Conservation (phyloP, 805 yeast genomes). For the Monosporozyma solicola region DNA sequence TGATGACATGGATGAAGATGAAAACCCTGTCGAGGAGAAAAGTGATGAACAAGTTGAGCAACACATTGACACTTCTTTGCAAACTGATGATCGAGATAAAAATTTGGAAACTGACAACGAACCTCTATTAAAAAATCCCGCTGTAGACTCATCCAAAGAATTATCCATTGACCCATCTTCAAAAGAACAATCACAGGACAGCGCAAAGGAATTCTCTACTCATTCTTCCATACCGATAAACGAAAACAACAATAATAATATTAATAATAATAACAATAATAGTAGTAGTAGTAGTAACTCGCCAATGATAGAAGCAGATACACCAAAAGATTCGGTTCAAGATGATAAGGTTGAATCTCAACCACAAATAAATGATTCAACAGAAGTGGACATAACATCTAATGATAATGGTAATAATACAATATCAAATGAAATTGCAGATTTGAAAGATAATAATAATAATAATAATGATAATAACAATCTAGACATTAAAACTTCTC, state of each 20-base stretch:
- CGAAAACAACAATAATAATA: not conserved
- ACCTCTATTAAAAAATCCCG: not conserved
- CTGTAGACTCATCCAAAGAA: not conserved
- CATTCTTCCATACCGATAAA: constrained; percentile 2
- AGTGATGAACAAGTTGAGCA: constrained; percentile 10
- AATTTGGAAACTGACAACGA: not conserved
- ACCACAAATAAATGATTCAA: not conserved
- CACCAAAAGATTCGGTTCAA: not conserved
- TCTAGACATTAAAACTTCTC: not conserved
- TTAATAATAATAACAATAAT: not conserved
- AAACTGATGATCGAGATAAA: not conserved
- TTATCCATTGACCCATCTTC: not conserved
- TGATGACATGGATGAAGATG: not conserved
- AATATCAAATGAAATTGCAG: not conserved
- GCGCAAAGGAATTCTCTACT: not conserved
- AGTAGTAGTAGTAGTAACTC: not conserved
- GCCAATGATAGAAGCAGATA: not conserved
- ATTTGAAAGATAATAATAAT: not conserved
- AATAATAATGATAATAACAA: not conserved
- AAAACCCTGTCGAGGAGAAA: not conserved
- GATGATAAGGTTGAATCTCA: not conserved
- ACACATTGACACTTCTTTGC: not conserved
- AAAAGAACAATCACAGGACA: not conserved
- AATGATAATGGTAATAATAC: too few species aligned
- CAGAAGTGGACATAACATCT: not conserved